Base-by-base conservation (phyloP, 2,329 filamentous ascomycete species). In the Hypoxylon sp. region DNA sequence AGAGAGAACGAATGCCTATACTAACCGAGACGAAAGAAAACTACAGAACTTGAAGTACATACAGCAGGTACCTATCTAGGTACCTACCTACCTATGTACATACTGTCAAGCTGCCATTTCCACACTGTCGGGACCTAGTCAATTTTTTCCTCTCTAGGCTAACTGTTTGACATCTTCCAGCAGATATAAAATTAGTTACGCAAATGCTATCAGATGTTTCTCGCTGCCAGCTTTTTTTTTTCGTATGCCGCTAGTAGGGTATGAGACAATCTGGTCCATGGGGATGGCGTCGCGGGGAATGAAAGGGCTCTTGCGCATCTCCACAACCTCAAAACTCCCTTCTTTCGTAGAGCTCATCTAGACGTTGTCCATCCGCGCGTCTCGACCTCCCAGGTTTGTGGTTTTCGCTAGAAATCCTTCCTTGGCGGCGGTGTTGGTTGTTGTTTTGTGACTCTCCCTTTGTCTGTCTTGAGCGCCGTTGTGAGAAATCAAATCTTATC, bases 241-340 rank as follows among this genome's bases (percentile, higher is more conserved):
- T 48, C 36, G 54, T 47, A 54, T 49, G 32, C 41, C 27, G 41
- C 31, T 57, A 25, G 21, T 25, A 25, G n/a, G 27, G 45, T 37
- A 54, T 54, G 56, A 59, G 56, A 59, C 56, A 59, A 44, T 36
- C 43, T 54, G 53, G 53, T 50, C 58, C 55, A 55, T 55, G 38
- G 56, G 38, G 48, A 41, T 44, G 50, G 57, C 57, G 54, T 57
- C 44, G 38, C 50, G 42, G 41, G 46, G 51, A 58, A 60, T 58
- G 55, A 58, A 60, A 59, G 57, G 57, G 51, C 46, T 53, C 46
- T 55, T 35, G 30, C 45, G 37, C 40, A 40, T 46, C 51, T 56
- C 57, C 57, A 58, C 57, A 41, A 26, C 42, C 37, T 16, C 31
- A 36, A 38, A 47, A 15, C 48, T 57, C 30, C 41, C 37, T 40